phyloP scores from a whole-genome alignment of 202 grass and related monocot genomes.

The Panicum virgatum region DNA sequence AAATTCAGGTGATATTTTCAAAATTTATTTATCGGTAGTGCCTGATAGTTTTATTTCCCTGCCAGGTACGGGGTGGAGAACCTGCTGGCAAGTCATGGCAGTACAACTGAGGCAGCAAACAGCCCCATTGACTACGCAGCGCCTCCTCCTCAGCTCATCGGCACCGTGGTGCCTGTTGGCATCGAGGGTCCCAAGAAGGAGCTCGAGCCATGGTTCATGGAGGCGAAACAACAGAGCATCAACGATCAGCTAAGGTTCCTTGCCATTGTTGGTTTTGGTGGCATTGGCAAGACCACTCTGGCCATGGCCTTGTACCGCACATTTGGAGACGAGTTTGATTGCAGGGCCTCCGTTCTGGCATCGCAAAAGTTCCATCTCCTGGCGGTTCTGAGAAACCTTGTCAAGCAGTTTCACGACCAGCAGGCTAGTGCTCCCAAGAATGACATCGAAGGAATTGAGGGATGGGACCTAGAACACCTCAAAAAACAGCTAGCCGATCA shows the following conservation, averaged over 20 bases:
- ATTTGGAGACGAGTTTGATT: background rate
- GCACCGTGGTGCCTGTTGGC: slow-evolving; percentile 9
- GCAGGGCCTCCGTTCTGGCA: background rate
- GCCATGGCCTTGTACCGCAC: slow-evolving; percentile 14
- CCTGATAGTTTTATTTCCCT: too few relatives aligned
- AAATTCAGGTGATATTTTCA: too few relatives aligned
- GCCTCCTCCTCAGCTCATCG: slow-evolving; percentile 17
- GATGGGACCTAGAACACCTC: background rate
- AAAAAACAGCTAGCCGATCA: background rate
- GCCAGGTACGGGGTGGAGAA: too few relatives aligned
- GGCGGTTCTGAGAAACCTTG: background rate
- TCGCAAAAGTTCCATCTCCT: slow-evolving; percentile 31
- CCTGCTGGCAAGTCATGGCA: too few relatives aligned
- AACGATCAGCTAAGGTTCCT: background rate
- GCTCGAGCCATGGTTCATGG: background rate
- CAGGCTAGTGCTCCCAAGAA: background rate
- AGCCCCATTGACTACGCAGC: background rate
- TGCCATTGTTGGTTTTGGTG: slow-evolving; percentile 20
- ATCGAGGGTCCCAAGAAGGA: background rate
- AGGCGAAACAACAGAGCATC: too few relatives aligned
- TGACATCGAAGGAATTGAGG: background rate
- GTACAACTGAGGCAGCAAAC: accelerated
- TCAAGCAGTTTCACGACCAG: background rate
- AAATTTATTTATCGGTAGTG: too few relatives aligned
- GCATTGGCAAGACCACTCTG: slow-evolving; percentile 34